phyloP scores from a whole-genome alignment of 2,329 filamentous ascomycete species.

The Aspergillus awamori region DNA sequence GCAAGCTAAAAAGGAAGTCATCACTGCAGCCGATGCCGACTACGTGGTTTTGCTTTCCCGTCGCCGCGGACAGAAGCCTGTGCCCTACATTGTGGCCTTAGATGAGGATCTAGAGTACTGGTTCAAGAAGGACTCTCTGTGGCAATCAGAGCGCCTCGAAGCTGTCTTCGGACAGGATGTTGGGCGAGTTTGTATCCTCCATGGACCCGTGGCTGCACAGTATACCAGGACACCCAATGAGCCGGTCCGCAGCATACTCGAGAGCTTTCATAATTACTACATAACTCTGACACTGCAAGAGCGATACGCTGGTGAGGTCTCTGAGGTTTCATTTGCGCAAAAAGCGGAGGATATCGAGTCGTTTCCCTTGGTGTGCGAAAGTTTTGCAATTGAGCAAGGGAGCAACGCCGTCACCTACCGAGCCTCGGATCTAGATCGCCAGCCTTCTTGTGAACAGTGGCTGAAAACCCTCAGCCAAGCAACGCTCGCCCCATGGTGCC shows the following conservation, averaged over 20 bases:
- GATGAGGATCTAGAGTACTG: constrained; percentile 1
- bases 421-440: no score
- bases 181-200: constrained; percentile 1
- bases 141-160: constrained; percentile 8
- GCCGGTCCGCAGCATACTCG: neutral
- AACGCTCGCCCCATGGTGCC: no score
- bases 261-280: no score
- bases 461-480: no score
- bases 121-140: constrained; percentile 13
- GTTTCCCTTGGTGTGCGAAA: no score
- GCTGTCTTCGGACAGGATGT: constrained; percentile 1
- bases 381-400: no score
- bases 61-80: neutral
- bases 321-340: no score
- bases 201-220: constrained; percentile 2
- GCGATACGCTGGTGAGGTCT: no score
- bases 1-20: neutral
- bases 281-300: neutral
- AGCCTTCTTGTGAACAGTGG: no score
- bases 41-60: neutral
- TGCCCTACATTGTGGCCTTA: neutral
- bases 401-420: no score
- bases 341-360: no score
- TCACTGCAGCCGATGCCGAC: neutral
- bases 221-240: neutral